Base-by-base conservation (phyloP, 129 eudicot species). In the Rutidosis leptorrhynchoides region DNA sequence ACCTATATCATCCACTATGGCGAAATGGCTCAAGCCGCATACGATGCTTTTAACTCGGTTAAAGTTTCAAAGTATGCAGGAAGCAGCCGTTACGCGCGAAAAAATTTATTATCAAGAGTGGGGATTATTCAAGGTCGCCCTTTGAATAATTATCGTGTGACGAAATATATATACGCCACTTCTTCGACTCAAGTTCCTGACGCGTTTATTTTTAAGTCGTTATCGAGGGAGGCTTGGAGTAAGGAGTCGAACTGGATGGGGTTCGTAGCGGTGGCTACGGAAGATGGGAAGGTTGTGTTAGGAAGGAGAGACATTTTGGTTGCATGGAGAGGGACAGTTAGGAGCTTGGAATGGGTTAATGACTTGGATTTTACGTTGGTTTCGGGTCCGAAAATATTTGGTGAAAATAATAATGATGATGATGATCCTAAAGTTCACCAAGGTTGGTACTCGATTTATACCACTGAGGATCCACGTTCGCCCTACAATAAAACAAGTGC, bases 191-290 rank as follows among this genome's bases (percentile, higher is more conserved):
- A 43, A 0, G 73, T 93, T 17, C 98, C 98, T 0, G 74, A 74
- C 3, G 83, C 92, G 3, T 83, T 93, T 30, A 76, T 93, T 4
- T 3, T 77, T 0, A 80, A 70, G 80, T 86, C 98, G 0, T 33
- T 79, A 49, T 93, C 98, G 0, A 81, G 91, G 51, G 98, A 93
- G 77, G 91, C 96, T 6, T 88, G 96, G 98, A 78, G 86, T 59
- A 89, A 74, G 84, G 96, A 89, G 45, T 85, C 95, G 0, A 93
- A 93, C 48, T 93, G 90, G 90, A 89, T 93, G 27, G 99, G 99
- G 43, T 86, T 59, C 27, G 96, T 89, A 1, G 99, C 95, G 4
- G 99, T 93, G 81, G 95, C 93, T 1, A 87, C 89, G 0, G 95
- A 86, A 22, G 95, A 86, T 3, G 90, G 91, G 58, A 87, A 80